Percentiles rank a stretch among this genome's conserved stretches.
Evolutionary conservation across 2,329 filamentous ascomycete genomes (phyloP).

Genomic region (Aspergillus flavus): DNA sequence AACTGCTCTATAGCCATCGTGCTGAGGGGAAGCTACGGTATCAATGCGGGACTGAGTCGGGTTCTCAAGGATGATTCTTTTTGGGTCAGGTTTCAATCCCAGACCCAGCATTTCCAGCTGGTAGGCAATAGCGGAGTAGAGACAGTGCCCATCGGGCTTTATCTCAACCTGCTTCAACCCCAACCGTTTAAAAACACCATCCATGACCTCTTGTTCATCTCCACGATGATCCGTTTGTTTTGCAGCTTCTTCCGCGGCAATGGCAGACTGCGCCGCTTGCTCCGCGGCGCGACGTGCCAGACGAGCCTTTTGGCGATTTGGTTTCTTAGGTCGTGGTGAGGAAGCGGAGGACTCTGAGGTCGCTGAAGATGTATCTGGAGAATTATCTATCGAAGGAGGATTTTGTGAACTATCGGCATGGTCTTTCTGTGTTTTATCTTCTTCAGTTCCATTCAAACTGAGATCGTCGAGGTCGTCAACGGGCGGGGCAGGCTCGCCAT

Average conservation of each 20-base stretch:
- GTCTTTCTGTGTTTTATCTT: constrained; percentile 6
- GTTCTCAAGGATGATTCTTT: constrained; percentile 34
- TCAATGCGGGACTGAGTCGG: constrained; percentile 33
- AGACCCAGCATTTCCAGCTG: constrained; percentile 63
- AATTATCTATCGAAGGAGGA: constrained; percentile 9
- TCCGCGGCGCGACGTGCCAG: constrained; percentile 87
- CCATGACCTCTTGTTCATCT: constrained; percentile 71
- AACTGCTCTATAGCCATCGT: constrained; percentile 65
- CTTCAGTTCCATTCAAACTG: constrained; percentile 30
- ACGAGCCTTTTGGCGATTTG: constrained; percentile 88
- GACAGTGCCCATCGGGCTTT: constrained; percentile 87
- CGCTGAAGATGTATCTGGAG: constrained; percentile 16
- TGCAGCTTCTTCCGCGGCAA: constrained; percentile 75
- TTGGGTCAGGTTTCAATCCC: constrained; percentile 40
- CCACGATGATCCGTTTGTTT: constrained; percentile 72
- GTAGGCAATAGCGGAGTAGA: constrained; percentile 89
- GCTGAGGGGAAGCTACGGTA: constrained; percentile 40
- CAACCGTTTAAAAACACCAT: constrained; percentile 63
- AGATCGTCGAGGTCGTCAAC: constrained; percentile 37
- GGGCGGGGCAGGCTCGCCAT: constrained; percentile 34
- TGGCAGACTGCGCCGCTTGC: constrained; percentile 67
- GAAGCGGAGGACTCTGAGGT: constrained; percentile 18
- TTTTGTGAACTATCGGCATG: constrained; percentile 7
- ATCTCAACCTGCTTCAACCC: constrained; percentile 76
- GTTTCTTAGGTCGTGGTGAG: constrained; percentile 63